These are phyloP conservation scores for Penicillium hordei DNA, from an alignment of 2,329 filamentous ascomycete genomes.

Conservation along the genomic window DNA sequence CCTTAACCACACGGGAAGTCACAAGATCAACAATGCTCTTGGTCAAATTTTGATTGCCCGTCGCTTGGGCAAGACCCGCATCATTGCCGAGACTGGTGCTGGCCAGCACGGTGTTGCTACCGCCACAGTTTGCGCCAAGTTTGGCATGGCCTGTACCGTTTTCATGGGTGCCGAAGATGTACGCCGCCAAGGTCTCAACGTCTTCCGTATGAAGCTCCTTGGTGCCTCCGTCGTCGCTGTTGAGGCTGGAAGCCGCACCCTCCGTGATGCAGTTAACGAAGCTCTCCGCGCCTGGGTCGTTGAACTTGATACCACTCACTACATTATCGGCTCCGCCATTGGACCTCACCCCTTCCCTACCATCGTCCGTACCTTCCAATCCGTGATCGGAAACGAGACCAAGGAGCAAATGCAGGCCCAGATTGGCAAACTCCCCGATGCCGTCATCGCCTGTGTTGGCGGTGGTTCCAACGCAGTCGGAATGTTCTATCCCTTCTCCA, in stretches of 20 bases:
- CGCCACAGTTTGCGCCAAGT: constrained; percentile 95
- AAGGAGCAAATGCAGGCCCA: constrained; percentile 85
- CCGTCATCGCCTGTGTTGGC: constrained; percentile 93
- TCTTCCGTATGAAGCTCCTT: constrained; percentile 96
- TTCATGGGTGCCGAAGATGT: constrained; percentile 99
- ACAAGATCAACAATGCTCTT: constrained; percentile 99
- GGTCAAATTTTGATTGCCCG: constrained; percentile 86
- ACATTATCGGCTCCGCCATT: constrained; percentile 96
- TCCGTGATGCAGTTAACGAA: constrained; percentile 91
- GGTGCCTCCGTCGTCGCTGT: constrained; percentile 91
- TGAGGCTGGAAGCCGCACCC: constrained; percentile 80
- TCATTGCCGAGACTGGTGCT: constrained; percentile 96
- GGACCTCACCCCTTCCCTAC: constrained; percentile 97
- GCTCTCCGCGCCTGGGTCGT: constrained; percentile 93
- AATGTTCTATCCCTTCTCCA: constrained; percentile 97
- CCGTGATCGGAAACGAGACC: constrained; percentile 91
- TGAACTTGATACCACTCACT: constrained; percentile 89
- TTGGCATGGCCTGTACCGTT: constrained; percentile 95
- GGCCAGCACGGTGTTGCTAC: constrained; percentile 98
- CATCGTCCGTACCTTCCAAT: constrained; percentile 96
- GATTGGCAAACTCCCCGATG: constrained; percentile 86
- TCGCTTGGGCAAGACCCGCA: constrained; percentile 88
- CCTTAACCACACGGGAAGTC: constrained; percentile 93
- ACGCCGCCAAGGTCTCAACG: constrained; percentile 90
- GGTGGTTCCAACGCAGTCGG: constrained; percentile 92